Evolutionary conservation across 805 yeast species (phyloP).

Genomic region (Yarrowia bubula): DNA sequence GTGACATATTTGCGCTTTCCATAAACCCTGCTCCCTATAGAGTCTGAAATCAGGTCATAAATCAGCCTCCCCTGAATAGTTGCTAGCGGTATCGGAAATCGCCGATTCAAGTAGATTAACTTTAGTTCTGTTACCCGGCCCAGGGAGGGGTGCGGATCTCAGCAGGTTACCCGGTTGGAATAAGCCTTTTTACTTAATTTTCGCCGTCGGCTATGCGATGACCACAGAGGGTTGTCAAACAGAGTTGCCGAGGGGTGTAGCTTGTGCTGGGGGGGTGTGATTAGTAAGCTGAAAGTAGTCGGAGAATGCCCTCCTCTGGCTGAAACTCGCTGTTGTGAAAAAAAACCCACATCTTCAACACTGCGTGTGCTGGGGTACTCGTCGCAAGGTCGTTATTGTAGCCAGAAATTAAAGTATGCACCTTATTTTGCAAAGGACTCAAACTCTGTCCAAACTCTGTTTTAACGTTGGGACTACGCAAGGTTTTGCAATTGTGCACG

Average conservation of each 20-base stretch:
- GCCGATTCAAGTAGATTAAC: conserved; percentile 3
- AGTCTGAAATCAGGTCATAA: too few species aligned
- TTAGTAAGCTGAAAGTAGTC: background rate
- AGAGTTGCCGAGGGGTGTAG: background rate
- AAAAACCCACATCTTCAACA: too few species aligned
- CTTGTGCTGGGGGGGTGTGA: background rate
- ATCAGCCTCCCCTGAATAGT: too few species aligned
- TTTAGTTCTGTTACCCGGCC: background rate
- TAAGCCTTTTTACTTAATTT: background rate
- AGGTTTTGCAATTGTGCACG: conserved; percentile 14
- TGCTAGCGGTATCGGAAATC: background rate
- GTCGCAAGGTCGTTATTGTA: background rate
- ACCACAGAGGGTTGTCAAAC: conserved; percentile 21
- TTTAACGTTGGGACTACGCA: background rate
- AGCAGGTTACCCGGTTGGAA: background rate
- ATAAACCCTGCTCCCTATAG: too few species aligned
- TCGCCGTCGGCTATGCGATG: conserved; percentile 26
- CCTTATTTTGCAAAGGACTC: conserved; percentile 12
- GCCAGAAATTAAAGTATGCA: background rate
- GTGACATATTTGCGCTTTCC: too few species aligned
- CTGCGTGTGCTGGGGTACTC: too few species aligned
- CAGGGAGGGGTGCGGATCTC: background rate
- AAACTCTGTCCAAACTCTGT: background rate
- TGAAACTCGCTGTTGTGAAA: too few species aligned
- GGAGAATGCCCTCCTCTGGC: too few species aligned